phyloP scores from a whole-genome alignment of 257 asterid genomes.

The Nyctanthes arbortristis region DNA sequence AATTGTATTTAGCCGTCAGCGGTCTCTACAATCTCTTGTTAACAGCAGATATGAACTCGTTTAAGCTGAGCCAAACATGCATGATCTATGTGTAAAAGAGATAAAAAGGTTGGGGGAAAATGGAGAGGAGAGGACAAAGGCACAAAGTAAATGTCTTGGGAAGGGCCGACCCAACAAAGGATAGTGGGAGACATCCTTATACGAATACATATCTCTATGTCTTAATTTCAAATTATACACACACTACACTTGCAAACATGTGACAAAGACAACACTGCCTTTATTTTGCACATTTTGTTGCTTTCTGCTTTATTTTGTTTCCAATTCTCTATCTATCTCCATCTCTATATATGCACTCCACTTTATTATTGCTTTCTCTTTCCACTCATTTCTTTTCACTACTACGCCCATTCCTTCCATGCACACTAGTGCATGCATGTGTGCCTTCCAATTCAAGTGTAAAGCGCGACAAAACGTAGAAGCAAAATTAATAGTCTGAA shows the following conservation, averaged over 20 bases:
- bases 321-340: not conserved
- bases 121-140: slow-evolving; percentile 17
- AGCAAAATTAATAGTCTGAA: too few species aligned
- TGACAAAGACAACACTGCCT: slow-evolving; percentile 28
- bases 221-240: not conserved
- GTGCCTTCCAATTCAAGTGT: slow-evolving; percentile 4
- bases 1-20: too few species aligned
- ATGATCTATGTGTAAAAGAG: not conserved
- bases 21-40: too few species aligned
- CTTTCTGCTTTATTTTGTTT: slow-evolving; percentile 2
- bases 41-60: too few species aligned
- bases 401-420: not conserved
- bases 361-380: slow-evolving; percentile 7
- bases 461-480: too few species aligned
- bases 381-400: slow-evolving; percentile 10
- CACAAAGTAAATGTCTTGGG: slow-evolving; percentile 22
- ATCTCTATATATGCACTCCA: not conserved
- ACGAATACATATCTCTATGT: slow-evolving; percentile 6
- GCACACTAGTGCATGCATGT: not conserved
- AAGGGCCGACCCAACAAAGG: slow-evolving; percentile 32
- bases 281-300: slow-evolving; percentile 19
- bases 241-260: too few species aligned
- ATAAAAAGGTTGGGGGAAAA: not conserved
- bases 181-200: slow-evolving; percentile 38
- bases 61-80: too few species aligned